phyloP scores from a whole-genome alignment of 164 flowering plant species.

The Warburgia ugandensis region DNA sequence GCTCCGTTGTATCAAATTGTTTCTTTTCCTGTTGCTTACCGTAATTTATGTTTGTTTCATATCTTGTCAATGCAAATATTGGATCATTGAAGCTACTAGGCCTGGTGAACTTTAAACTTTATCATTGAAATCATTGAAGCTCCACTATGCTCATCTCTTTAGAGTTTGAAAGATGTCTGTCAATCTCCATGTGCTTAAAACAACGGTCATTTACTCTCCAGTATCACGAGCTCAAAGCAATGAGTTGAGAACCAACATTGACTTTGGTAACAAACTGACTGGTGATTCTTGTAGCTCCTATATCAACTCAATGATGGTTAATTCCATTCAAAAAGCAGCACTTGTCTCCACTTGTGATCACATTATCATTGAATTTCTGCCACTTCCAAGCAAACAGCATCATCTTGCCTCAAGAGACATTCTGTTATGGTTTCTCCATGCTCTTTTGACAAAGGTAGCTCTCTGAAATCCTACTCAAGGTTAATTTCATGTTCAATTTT shows the following conservation, averaged over 20 bases:
- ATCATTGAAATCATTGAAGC: slow-evolving; percentile 6
- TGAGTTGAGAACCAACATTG: background rate
- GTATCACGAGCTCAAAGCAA: background rate
- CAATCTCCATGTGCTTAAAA: background rate
- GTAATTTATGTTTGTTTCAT: no score
- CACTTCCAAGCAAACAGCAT: slow-evolving; percentile 4
- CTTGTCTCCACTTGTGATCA: background rate
- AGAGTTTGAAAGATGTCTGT: background rate
- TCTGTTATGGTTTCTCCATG: background rate
- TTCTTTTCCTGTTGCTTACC: no score
- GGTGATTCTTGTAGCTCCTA: background rate
- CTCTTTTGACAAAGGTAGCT: background rate
- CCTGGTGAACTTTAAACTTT: background rate
- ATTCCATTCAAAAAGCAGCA: background rate
- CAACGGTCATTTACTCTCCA: background rate
- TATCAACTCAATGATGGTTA: slow-evolving; percentile 7
- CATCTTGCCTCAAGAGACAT: slow-evolving; percentile 2
- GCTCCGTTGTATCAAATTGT: no score
- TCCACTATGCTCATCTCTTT: slow-evolving; percentile 3
- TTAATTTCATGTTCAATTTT: no score
- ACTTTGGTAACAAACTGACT: background rate
- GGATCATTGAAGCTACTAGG: background rate
- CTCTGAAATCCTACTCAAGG: no score
- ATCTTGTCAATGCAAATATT: no score
- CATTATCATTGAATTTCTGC: slow-evolving; percentile 5